Evolutionary conservation across 192 early-diverging fungal species (phyloP).

Genomic region (Coemansia sp.): DNA sequence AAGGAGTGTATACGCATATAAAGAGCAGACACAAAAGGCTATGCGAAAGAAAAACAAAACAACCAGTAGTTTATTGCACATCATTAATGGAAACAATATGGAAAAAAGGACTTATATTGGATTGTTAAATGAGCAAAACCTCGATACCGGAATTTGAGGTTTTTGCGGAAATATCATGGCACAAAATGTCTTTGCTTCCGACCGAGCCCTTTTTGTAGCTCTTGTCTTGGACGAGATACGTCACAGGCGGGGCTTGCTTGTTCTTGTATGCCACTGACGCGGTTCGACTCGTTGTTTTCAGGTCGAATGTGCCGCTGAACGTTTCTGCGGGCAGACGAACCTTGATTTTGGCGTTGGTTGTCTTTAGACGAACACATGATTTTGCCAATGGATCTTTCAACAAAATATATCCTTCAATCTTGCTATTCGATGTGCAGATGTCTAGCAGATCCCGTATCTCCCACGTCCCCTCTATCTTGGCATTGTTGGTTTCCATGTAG

Average conservation of each 20-base stretch:
- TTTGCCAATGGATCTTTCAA: conserved; percentile 5
- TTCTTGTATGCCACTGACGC: conserved; percentile 7
- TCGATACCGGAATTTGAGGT: conserved; percentile 27
- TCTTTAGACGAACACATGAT: conserved; percentile 9
- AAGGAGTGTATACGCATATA: background rate
- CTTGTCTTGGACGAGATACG: conserved; percentile 18
- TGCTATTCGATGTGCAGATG: conserved; percentile 23
- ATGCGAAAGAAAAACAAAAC: too few species aligned
- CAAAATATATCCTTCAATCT: conserved; percentile 9
- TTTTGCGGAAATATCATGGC: conserved; percentile 23
- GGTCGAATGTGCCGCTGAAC: conserved; percentile 27
- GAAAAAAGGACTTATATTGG: too few species aligned
- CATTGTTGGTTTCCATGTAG: conserved; percentile 17
- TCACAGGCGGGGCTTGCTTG: background rate
- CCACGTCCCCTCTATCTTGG: conserved; percentile 27
- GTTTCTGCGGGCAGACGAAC: conserved; percentile 12
- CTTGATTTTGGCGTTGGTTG: conserved; percentile 24
- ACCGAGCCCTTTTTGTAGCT: conserved; percentile 19
- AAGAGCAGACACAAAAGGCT: too few species aligned
- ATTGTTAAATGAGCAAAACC: background rate
- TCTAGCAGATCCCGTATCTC: conserved; percentile 14
- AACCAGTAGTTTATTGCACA: too few species aligned
- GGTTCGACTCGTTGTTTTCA: conserved; percentile 16
- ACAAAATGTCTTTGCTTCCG: conserved; percentile 1
- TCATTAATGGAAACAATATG: too few species aligned